phyloP scores from a whole-genome alignment of 2,329 filamentous ascomycete genomes.

The Davidsoniella eucalypti region DNA sequence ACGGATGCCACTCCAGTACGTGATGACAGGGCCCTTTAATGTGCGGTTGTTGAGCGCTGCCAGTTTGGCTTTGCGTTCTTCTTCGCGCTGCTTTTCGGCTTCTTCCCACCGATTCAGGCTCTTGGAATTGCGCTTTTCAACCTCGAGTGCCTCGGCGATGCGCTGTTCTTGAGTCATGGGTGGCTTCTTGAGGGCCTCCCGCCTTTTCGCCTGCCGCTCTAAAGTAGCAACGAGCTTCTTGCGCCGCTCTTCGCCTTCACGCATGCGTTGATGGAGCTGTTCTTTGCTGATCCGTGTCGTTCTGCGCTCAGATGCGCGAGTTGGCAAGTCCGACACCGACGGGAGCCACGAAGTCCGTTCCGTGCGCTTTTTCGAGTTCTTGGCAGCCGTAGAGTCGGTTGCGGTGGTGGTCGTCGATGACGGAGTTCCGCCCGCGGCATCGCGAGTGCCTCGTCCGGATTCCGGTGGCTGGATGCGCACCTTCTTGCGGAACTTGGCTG shows the following conservation, averaged over 20 bases:
- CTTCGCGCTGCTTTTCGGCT: conserved; percentile 74
- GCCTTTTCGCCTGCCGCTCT: conserved; percentile 51
- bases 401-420: conserved; percentile 17
- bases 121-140: conserved; percentile 76
- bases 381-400: conserved; percentile 21
- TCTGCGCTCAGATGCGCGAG: conserved; percentile 39
- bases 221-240: conserved; percentile 53
- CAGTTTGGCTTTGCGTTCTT: conserved; percentile 65
- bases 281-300: conserved; percentile 44
- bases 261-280: conserved; percentile 52
- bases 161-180: conserved; percentile 78
- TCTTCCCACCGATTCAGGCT: conserved; percentile 89
- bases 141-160: conserved; percentile 61
- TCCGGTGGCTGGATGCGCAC: conserved; percentile 49
- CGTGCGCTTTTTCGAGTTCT: conserved; percentile 40
- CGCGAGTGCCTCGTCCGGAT: conserved; percentile 7
- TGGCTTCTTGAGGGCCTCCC: conserved; percentile 60
- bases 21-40: conserved; percentile 75
- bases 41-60: conserved; percentile 78
- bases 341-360: conserved; percentile 44
- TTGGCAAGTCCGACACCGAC: conserved; percentile 35
- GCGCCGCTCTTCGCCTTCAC: conserved; percentile 53
- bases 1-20: conserved; percentile 84
- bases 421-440: not conserved
- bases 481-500: conserved; percentile 55